Conservation (phyloP, 305 asterid species). For the Fraxinus xanthoxyloides region DNA sequence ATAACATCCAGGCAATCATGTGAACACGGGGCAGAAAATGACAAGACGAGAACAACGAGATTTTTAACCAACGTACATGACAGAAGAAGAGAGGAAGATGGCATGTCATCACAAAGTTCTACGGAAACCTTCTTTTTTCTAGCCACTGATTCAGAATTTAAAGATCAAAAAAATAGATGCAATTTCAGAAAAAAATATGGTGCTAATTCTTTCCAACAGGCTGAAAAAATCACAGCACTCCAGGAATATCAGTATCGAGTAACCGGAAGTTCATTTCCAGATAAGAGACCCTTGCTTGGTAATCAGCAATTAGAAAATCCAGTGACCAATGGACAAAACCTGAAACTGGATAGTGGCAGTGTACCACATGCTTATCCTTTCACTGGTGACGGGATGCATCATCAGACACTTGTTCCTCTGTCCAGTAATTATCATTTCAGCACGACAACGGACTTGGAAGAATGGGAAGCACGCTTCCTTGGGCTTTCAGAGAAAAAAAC, state of each 20-base stretch:
- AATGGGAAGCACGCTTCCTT: conserved; percentile 37
- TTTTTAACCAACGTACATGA: conserved; percentile 30
- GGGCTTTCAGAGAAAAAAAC: conserved; percentile 36
- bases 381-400: conserved; percentile 23
- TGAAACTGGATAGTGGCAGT: conserved; percentile 19
- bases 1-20: conserved; percentile 35
- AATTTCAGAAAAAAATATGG: conserved; percentile 37
- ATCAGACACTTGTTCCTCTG: conserved; percentile 32
- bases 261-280: conserved; percentile 28
- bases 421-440: conserved; percentile 36
- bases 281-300: conserved; percentile 21
- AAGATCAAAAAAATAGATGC: conserved; percentile 42
- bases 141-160: conserved; percentile 67
- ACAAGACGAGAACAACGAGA: conserved; percentile 23
- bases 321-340: conserved; percentile 28
- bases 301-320: conserved; percentile 34
- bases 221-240: conserved; percentile 37
- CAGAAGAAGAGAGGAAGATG: conserved; percentile 53
- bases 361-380: conserved; percentile 28
- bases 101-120: conserved; percentile 71
- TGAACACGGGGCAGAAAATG: conserved; percentile 34
- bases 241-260: conserved; percentile 36
- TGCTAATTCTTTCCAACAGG: conserved; percentile 30
- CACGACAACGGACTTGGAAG: conserved; percentile 39
- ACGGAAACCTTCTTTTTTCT: conserved; percentile 62